Percentiles rank a stretch among this genome's conserved stretches.
These are phyloP conservation scores for Hypoxylon trugodes DNA, from an alignment of 495 filamentous ascomycete species.

Conservation along the genomic window DNA sequence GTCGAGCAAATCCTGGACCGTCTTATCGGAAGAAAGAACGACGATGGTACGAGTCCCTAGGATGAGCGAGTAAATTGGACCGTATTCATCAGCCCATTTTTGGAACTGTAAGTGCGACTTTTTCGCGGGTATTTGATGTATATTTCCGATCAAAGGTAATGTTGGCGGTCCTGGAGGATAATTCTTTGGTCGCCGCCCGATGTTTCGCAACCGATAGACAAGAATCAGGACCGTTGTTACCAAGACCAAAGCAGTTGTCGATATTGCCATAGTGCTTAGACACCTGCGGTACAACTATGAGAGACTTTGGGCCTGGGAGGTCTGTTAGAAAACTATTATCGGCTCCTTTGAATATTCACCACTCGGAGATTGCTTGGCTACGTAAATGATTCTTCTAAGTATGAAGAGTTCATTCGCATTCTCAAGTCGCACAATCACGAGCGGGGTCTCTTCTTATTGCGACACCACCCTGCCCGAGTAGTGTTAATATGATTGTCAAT, in stretches of 20 bases:
- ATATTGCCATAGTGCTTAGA: constrained; percentile 14
- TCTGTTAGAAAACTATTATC: not conserved
- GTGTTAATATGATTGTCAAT: too few relatives aligned
- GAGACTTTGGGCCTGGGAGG: not conserved
- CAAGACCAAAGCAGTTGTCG: not conserved
- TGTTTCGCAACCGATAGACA: constrained; percentile 28
- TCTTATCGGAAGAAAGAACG: constrained; percentile 43
- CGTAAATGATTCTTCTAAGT: too few relatives aligned
- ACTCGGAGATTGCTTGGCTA: too few relatives aligned
- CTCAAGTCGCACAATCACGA: too few relatives aligned
- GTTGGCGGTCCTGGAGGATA: constrained; percentile 43
- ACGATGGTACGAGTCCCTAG: constrained; percentile 42
- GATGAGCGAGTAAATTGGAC: constrained; percentile 41
- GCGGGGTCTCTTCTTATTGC: too few relatives aligned
- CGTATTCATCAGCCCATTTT: constrained; percentile 42
- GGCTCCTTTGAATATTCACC: too few relatives aligned
- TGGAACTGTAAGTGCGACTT: constrained; percentile 35
- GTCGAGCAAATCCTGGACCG: constrained; percentile 44
- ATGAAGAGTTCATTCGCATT: too few relatives aligned
- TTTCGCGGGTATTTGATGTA: constrained; percentile 39
- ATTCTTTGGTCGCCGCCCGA: constrained; percentile 35
- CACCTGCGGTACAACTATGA: not conserved
- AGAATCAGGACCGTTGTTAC: constrained; percentile 11
- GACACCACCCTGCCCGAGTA: too few relatives aligned
- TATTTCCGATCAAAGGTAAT: constrained; percentile 40